A percentile compares a stretch with the other conserved stretches of the same genome.
These are phyloP conservation scores for Penicillium sp. DNA, from an alignment of 2,329 filamentous ascomycete genomes.

Conservation along the genomic window DNA sequence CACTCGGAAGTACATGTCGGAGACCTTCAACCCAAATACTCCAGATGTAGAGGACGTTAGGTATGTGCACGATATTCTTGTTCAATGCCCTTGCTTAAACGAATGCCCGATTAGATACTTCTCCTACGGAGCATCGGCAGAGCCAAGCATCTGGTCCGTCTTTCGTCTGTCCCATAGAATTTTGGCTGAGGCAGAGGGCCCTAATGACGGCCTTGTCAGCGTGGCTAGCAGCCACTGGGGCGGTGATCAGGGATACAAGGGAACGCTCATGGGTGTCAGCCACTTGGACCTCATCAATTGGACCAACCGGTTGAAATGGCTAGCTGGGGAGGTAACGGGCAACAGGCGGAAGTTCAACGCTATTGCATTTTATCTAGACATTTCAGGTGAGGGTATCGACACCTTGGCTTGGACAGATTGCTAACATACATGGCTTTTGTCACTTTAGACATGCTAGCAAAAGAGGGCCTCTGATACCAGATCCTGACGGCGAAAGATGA, in stretches of 20 bases:
- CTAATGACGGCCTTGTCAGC: slow-evolving; percentile 62
- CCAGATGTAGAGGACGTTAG: slow-evolving; percentile 54
- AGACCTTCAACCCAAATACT: slow-evolving; percentile 59
- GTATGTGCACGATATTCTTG: slow-evolving; percentile 26
- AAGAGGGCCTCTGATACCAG: slow-evolving; percentile 53
- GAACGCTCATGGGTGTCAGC: slow-evolving; percentile 61
- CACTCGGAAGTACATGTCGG: slow-evolving; percentile 57
- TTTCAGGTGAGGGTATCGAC: slow-evolving; percentile 51
- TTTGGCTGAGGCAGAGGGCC: slow-evolving; percentile 53
- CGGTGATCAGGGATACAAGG: slow-evolving; percentile 53
- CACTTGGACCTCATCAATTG: slow-evolving; percentile 66
- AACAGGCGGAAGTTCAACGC: slow-evolving; percentile 63
- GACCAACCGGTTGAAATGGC: slow-evolving; percentile 61
- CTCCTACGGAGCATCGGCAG: slow-evolving; percentile 60
- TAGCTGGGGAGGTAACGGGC: slow-evolving; percentile 56
- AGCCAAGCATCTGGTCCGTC: slow-evolving; percentile 55
- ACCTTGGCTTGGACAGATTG: background rate
- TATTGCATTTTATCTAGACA: slow-evolving; percentile 62
- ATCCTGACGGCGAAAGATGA: background rate
- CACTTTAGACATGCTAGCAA: slow-evolving; percentile 62
- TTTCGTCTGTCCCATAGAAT: slow-evolving; percentile 58
- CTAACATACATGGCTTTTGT: slow-evolving; percentile 4
- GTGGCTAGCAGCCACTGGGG: slow-evolving; percentile 61
- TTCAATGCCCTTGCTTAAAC: background rate
- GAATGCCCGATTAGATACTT: slow-evolving; percentile 48